These are phyloP conservation scores for Solanum arcanum DNA, from an alignment of 257 asterid genomes.

Conservation along the genomic window DNA sequence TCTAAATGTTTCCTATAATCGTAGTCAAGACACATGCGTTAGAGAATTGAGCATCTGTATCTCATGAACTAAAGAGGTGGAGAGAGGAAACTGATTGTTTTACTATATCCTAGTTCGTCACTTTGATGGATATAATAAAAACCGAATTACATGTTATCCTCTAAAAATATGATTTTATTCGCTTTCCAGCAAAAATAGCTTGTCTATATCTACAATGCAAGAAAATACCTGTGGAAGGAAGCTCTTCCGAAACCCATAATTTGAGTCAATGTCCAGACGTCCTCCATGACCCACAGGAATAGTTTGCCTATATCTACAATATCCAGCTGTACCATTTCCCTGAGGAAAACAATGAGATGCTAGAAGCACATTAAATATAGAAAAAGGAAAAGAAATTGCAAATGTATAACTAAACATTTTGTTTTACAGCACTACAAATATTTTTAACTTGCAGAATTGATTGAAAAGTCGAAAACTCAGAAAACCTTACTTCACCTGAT, in stretches of 20 bases:
- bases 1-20: background rate
- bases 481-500: slow-evolving; percentile 38
- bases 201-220: background rate
- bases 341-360: slow-evolving; percentile 1
- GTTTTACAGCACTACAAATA: background rate
- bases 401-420: background rate
- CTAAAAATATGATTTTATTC: background rate
- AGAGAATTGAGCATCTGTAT: background rate
- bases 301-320: slow-evolving; percentile 78
- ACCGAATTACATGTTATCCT: too few species aligned
- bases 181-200: background rate
- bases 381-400: background rate
- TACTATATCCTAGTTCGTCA: background rate
- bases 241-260: slow-evolving; percentile 55
- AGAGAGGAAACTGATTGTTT: background rate
- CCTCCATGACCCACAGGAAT: slow-evolving; percentile 74
- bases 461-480: background rate
- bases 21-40: background rate
- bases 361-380: background rate
- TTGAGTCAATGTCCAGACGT: slow-evolving; percentile 52
- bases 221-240: slow-evolving; percentile 71
- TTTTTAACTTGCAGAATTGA: background rate
- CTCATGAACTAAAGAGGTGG: background rate
- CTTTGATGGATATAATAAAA: background rate
- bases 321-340: slow-evolving; percentile 67